Base-by-base conservation (phyloP, 306 rosid genomes). In the Fragaria iinumae region DNA sequence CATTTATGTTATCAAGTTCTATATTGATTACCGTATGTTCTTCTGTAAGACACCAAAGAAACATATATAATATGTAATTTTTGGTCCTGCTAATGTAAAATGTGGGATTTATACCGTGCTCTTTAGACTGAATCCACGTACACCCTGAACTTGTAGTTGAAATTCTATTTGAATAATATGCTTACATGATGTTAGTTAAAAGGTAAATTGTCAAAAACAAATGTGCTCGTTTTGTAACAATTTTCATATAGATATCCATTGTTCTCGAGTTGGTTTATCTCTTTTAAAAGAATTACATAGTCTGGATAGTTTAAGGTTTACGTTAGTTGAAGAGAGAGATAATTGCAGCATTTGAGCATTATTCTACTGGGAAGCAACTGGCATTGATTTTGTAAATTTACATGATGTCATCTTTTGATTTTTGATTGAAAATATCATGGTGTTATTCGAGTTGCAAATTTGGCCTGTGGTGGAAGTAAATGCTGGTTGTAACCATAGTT, bases 301-400 rank as follows among this genome's bases (percentile, higher is more conserved):
- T 18, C 25, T 62, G 39, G 41, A 62, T 25, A 27, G 20, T 11
- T 12, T 62, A 62, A 62, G 14, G 16, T 27, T 13, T 62, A 62
- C 3, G 12, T 11, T 10, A 57, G 64, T 59, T 75, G 44, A 45
- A 47, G 59, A 32, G 71, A 20, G 20, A 62, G 36, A 34, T 32
- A 23, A 29, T 29, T 17, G 44, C 29, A 27, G 71, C 70, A 29
- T 29, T 23, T 29, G 11, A 60, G 47, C 47, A 44, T 3, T 47
- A 48, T 62, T 63, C 60, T 63, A 6, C 10, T 74, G 41, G 76
- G 68, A 21, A 14, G 39, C 55, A 73, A 38, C 52, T 56, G 50
- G 8, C 56, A 14, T 21, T 27, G 18, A 23, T 44, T 71, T 62
- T 38, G 18, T 21, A 29, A 74, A 12, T 47, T 34, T 12, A 27